A percentile compares a stretch with the other conserved stretches of the same genome.
Conservation (phyloP, 805 yeast species). For the Brettanomyces custersianus region DNA sequence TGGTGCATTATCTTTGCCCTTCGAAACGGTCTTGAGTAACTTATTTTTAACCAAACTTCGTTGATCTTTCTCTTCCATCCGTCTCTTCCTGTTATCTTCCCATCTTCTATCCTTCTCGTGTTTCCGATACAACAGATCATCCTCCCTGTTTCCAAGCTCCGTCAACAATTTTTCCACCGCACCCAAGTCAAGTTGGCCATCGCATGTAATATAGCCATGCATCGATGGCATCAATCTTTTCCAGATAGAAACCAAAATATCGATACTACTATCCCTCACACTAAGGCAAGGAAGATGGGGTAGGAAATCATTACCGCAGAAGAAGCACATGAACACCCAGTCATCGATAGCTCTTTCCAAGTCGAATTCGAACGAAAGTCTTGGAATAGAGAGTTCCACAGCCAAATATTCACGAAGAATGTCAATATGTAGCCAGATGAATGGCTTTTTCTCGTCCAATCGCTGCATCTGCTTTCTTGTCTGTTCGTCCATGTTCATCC, state of each 20-base stretch:
- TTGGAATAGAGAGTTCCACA: constrained; percentile 67
- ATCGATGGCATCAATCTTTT: constrained; percentile 57
- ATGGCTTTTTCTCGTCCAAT: constrained; percentile 61
- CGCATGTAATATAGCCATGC: constrained; percentile 79
- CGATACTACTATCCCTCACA: constrained; percentile 91
- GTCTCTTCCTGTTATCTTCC: constrained; percentile 54
- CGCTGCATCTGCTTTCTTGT: constrained; percentile 35
- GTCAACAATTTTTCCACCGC: constrained; percentile 67
- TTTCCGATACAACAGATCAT: constrained; percentile 61
- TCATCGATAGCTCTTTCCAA: constrained; percentile 95
- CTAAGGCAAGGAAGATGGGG: constrained; percentile 94
- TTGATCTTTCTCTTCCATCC: constrained; percentile 40
- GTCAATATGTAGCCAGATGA: constrained; percentile 87
- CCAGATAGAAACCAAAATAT: constrained; percentile 75
- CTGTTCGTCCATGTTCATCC: constrained; percentile 51
- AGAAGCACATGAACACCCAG: constrained; percentile 98
- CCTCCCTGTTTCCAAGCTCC: constrained; percentile 65
- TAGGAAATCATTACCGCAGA: constrained; percentile 95
- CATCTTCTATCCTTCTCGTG: constrained; percentile 63
- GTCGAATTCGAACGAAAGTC: constrained; percentile 68
- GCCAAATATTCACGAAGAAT: constrained; percentile 82
- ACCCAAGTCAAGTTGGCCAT: constrained; percentile 69
- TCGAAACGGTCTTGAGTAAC: constrained; percentile 44
- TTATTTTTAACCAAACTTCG: constrained; percentile 35
- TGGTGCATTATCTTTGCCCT: constrained; percentile 73